Base-by-base conservation (phyloP, 1,284 basidiomycete genomes). In the Rhodotorula sp. region DNA sequence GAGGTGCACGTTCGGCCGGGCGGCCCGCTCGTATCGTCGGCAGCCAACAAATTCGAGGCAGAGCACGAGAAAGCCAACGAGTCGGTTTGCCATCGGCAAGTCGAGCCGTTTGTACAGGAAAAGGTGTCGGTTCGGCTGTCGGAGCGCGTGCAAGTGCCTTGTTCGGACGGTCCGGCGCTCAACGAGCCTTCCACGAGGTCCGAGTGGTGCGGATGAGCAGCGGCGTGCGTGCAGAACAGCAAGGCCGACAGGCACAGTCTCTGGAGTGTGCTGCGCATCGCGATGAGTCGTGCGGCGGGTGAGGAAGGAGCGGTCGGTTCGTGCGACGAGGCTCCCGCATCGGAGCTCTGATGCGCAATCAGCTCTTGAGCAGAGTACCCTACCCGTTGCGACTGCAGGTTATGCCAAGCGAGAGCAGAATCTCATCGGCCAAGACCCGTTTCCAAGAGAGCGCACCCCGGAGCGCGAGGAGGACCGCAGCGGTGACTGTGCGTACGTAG, bases 91-190 rank as follows among this genome's bases (percentile, higher is more conserved):
- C 71, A 76, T 0, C 63, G 55, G 64, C 74, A 73, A 43, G 52
- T 68, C n/a, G 74, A 66, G 5, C 72, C 74, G 66, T 73, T 76
- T 3, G 67, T 66, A 45, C 74, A 76, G 5, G 69, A 64, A 49
- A 64, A 76, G 2, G 56, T 18, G 34, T 71, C 64, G 54, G 65
- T n/a, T 55, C 70, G 10, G n/a, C 66, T 67, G 4, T 60, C 67
- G 5, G 60, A 26, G 10, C 31, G 18, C 2, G 60, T 69, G 52
- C 70, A 72, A 7, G 19, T 26, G 8, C 70, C 70, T 21, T 68
- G 70, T 3, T 52, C 50, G 2, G 12, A 5, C 2, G 68, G 71
- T 5, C 71, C 68, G 1, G 43, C 45, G 2, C 31, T 55, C 15
- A 67, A 54, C 1, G 59, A 48, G 5, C 68, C 68, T 15, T 52